Evolutionary conservation across 495 filamentous ascomycete genomes (phyloP).

Genomic region (Entonaema liquescens): DNA sequence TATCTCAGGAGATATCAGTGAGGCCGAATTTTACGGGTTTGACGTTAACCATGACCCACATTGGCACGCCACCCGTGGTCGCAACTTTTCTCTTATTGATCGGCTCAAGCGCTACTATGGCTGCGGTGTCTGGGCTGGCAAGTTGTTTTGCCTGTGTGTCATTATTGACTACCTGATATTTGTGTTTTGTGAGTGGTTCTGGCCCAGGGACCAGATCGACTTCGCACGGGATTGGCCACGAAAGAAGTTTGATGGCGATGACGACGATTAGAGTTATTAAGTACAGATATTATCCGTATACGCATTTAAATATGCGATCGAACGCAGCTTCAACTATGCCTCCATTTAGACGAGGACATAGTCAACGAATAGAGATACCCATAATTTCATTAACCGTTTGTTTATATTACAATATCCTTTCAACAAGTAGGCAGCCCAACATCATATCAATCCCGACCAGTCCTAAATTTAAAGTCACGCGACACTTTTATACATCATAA

Average conservation of each 20-base stretch:
- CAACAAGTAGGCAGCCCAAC: no score
- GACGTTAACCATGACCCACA: conserved; percentile 71
- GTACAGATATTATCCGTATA: neutral
- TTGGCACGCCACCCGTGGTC: conserved; percentile 76
- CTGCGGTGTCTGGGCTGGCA: conserved; percentile 99
- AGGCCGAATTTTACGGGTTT: conserved; percentile 87
- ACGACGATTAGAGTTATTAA: conserved; percentile 30
- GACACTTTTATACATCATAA: no score
- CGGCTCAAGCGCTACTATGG: conserved; percentile 95
- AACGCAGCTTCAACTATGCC: neutral
- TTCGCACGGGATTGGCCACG: conserved; percentile 90
- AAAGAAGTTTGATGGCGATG: conserved; percentile 57
- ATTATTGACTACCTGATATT: conserved; percentile 93
- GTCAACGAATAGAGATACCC: neutral
- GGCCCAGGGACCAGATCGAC: conserved; percentile 85
- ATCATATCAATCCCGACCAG: no score
- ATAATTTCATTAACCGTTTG: neutral
- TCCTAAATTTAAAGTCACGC: no score
- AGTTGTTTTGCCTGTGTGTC: conserved; percentile 93
- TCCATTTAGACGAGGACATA: neutral
- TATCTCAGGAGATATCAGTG: conserved; percentile 81
- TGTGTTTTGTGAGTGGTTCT: conserved; percentile 85
- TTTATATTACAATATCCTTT: neutral
- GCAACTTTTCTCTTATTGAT: conserved; percentile 92
- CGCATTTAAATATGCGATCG: neutral